These are phyloP conservation scores for Arthrinium phaeospermum DNA, from an alignment of 2,329 filamentous ascomycete genomes.

Conservation along the genomic window DNA sequence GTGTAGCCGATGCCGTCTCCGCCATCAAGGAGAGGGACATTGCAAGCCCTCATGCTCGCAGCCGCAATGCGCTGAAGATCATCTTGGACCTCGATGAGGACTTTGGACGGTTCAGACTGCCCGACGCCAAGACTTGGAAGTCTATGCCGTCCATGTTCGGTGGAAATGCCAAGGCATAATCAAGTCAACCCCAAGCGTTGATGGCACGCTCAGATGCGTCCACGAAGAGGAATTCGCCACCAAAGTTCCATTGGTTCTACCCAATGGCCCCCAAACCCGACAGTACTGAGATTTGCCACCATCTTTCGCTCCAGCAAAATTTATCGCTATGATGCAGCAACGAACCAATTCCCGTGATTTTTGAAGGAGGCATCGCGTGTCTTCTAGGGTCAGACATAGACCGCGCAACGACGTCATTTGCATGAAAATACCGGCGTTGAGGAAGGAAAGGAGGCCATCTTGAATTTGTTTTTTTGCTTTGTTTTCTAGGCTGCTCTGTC, in stretches of 20 bases:
- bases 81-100: constrained; percentile 93
- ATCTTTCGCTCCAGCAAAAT: not conserved
- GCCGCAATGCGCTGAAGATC: constrained; percentile 92
- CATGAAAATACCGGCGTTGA: constrained; percentile 21
- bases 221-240: not conserved
- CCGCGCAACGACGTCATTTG: constrained; percentile 13
- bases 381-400: constrained; percentile 4
- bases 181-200: not conserved
- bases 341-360: not conserved
- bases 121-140: constrained; percentile 59
- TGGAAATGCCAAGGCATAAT: constrained; percentile 38
- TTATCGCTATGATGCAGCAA: not conserved
- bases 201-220: not conserved
- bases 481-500: not conserved
- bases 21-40: constrained; percentile 66
- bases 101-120: constrained; percentile 77
- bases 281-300: not conserved
- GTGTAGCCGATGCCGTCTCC: constrained; percentile 67
- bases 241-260: not conserved
- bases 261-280: not conserved
- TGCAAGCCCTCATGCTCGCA: constrained; percentile 61
- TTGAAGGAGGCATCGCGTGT: not conserved
- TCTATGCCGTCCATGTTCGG: constrained; percentile 57
- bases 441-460: constrained; percentile 16
- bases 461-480: constrained; percentile 7